Conservation (phyloP, 1,139 yeast species). For the Kluyveromyces sp. region DNA sequence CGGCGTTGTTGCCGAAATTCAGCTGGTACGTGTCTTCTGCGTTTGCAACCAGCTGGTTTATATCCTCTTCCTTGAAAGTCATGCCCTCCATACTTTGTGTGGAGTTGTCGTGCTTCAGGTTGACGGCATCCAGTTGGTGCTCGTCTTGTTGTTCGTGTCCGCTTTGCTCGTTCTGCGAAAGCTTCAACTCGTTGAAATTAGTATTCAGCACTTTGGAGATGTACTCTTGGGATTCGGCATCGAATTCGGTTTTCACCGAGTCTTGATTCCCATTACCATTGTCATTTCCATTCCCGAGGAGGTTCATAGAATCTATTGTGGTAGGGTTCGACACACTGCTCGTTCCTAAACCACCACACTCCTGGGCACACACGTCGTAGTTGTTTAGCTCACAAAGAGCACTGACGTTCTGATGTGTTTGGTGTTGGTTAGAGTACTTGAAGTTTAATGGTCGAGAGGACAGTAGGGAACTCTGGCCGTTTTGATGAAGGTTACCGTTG, state of each 20-base stretch:
- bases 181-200: constrained; percentile 1
- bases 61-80: constrained; percentile 2
- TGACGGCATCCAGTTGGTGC: neutral
- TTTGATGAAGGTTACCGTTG: neutral
- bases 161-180: constrained; percentile 1
- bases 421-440: constrained; percentile 1
- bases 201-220: constrained; percentile 4
- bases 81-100: too few species aligned
- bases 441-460: constrained; percentile 1
- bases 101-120: too few species aligned
- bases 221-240: constrained; percentile 3
- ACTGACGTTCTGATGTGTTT: neutral
- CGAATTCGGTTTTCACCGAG: neutral
- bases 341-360: too few species aligned
- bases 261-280: neutral
- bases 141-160: neutral
- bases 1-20: neutral
- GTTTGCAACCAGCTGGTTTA: neutral
- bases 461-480: neutral
- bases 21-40: constrained; percentile 1
- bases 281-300: neutral
- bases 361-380: constrained; percentile 3
- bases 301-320: neutral
- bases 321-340: neutral
- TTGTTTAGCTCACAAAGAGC: constrained; percentile 7